phyloP scores from a whole-genome alignment of 768 basidiomycete genomes.

The Cystofilobasidium macerans region DNA sequence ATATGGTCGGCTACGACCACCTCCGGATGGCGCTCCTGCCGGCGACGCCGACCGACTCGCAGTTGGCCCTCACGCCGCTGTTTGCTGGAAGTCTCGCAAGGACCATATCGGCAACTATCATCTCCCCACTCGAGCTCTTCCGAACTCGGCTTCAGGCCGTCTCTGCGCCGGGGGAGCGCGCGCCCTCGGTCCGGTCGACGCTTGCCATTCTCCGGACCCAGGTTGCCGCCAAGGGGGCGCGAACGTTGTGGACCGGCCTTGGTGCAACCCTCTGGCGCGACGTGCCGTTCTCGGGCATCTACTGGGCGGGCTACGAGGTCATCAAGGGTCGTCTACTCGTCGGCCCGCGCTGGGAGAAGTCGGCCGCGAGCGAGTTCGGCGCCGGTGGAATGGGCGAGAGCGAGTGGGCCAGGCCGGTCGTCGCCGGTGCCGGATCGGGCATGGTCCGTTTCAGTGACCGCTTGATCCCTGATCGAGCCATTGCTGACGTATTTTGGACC shows the following conservation, averaged over 20 bases:
- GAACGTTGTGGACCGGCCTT: constrained; percentile 77
- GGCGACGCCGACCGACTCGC: constrained; percentile 48
- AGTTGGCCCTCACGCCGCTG: constrained; percentile 55
- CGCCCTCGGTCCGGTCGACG: constrained; percentile 36
- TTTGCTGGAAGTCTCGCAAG: constrained; percentile 72
- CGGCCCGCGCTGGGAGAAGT: constrained; percentile 25
- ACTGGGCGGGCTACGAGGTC: constrained; percentile 90
- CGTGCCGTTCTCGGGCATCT: constrained; percentile 91
- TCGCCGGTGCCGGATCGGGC: constrained; percentile 83
- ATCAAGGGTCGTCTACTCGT: constrained; percentile 45
- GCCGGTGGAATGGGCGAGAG: constrained; percentile 15
- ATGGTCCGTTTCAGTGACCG: constrained; percentile 38
- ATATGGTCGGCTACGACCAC: constrained; percentile 93
- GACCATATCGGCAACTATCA: constrained; percentile 60
- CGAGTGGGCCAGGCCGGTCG: constrained; percentile 27
- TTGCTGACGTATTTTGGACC: background rate
- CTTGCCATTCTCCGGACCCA: constrained; percentile 46
- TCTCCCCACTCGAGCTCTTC: constrained; percentile 82
- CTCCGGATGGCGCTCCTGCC: constrained; percentile 40
- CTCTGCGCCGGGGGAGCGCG: constrained; percentile 27
- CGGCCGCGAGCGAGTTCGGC: background rate
- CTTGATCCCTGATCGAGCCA: background rate
- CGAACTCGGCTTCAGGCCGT: constrained; percentile 80
- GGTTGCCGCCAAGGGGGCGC: constrained; percentile 54
- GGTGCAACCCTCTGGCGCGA: constrained; percentile 91